Base-by-base conservation (phyloP, 495 filamentous ascomycete genomes). In the Hypomontagnella submonticulosa region DNA sequence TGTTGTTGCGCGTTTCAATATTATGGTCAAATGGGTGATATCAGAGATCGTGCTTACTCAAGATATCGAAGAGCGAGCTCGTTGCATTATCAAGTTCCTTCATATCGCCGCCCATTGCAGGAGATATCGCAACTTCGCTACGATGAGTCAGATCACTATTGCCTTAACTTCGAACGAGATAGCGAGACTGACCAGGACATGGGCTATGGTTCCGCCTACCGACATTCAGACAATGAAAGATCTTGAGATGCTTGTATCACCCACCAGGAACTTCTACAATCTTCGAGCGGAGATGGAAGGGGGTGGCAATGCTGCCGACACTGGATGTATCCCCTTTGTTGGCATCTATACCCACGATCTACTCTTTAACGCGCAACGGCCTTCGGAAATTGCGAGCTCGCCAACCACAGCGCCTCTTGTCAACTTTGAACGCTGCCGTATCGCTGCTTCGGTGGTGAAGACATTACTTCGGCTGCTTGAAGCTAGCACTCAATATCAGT, bases 21-120 rank as follows among this genome's bases (percentile, higher is more conserved):
- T 99, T 62, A 91, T 98, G 84, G 93, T 96, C 49, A 97, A 97
- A 80, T 99, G 96, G 96, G 89, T 90, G 11, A 82, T 96, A 18
- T 97, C 94, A 1, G 93, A 98, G 73, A 87, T 94, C 67, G 86
- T 98, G 27, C 80, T 99, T 37, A 98, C 95, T 5, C 83, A 86
- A 52, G 84, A 92, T 51, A 79, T 93, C 15, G 84, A 92, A 51
- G 96, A 99, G 73, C 86, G 95, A 38, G 92, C 89, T 9, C 84
- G 85, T 41, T 92, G 90, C 46, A 88, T 99, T 60, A 86, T 90
- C 72, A 97, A 98, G 72, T 91, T 89, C 72, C 94, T 98, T 67
- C 93, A 97, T 76, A 92, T 97, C 37, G 96, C 96, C 4, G 83
- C 85, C 0, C 90, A 97, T 76, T 91, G 91, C 46, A 86, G 93